Base-by-base conservation (phyloP, 2,329 filamentous ascomycete species). In the Claviceps digitariae region DNA sequence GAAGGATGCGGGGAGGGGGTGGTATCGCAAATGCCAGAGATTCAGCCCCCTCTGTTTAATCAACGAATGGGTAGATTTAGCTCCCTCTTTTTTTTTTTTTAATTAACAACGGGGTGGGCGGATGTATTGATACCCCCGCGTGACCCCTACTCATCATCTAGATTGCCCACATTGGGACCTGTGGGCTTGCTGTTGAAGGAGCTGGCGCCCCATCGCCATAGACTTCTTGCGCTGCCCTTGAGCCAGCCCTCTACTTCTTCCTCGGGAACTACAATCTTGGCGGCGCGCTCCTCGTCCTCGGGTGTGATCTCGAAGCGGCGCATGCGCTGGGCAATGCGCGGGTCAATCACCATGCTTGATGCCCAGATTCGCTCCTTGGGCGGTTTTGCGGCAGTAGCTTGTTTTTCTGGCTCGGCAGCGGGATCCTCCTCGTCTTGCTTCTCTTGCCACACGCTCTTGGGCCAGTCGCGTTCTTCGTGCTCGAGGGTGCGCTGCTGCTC, bases 401-500 rank as follows among this genome's bases (percentile, higher is more conserved):
- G 31, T 34, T 34, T 34, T 34, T 34, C 31, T 13, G 31, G 31
- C 31, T 34, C 31, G 31, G 31, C 31, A 34, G 7, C 31, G 12
- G 31, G 10, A 7, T 34, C 31, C 31, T 21, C 20, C 8, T 10
- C 20, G 17, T 62, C 71, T 64, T 64, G 77, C 63, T 43, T 13
- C 4, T 63, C 70, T 66, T 83, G 81, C 69, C 79, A 83, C 6
- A 83, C 79, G n/a, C 78, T 82, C 70, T 94, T 95, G 67, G 85
- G 83, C 90, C 90, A 95, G 65, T 91, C 81, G 46, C 69, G 70
- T 70, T 95, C 89, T 71, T 93, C 90, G 38, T 81, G 70, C 40
- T 74, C 72, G 27, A 95, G 78, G 13, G 81, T 71, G 4, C 69
- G 72, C 63, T 86, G 63, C 60, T 71, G 68, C 62, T 71, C 69